A percentile compares a stretch with the other conserved stretches of the same genome.
Conservation (phyloP, 2,329 filamentous ascomycete genomes). For the Phialocephala subalpina region DNA sequence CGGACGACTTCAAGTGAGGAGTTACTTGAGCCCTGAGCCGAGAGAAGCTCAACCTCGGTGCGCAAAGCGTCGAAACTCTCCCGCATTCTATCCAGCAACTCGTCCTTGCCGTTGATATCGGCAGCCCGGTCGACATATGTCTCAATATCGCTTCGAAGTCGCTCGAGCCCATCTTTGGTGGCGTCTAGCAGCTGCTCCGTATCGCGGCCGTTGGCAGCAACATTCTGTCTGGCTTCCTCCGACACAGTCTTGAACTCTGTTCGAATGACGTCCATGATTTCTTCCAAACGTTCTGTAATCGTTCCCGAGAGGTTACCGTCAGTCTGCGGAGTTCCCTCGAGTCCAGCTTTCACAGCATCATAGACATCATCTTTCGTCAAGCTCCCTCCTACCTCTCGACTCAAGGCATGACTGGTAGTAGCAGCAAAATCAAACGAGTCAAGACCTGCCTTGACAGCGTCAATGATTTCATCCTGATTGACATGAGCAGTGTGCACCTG, state of each 20-base stretch:
- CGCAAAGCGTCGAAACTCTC: constrained; percentile 39
- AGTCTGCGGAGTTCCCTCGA: constrained; percentile 54
- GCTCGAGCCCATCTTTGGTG: constrained; percentile 86
- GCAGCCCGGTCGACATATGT: constrained; percentile 78
- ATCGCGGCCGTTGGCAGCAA: constrained; percentile 79
- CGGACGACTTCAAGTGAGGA: constrained; percentile 61
- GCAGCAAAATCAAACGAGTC: constrained; percentile 54
- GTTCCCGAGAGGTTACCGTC: constrained; percentile 54
- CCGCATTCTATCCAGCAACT: constrained; percentile 75
- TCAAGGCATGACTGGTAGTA: constrained; percentile 64
- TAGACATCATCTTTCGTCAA: constrained; percentile 63
- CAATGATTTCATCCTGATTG: constrained; percentile 63
- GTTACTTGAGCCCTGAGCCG: constrained; percentile 51
- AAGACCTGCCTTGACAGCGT: constrained; percentile 65
- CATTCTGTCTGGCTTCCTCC: constrained; percentile 77
- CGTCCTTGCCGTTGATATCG: constrained; percentile 76
- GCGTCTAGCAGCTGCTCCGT: constrained; percentile 90
- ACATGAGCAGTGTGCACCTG: constrained; percentile 3
- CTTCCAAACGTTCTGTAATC: constrained; percentile 64
- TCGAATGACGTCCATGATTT: constrained; percentile 69
- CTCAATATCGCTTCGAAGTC: constrained; percentile 81
- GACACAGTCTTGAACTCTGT: constrained; percentile 67
- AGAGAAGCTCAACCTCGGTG: constrained; percentile 25
- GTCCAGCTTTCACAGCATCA: constrained; percentile 64
- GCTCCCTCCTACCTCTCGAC: constrained; percentile 61